Percentiles rank a stretch among this genome's conserved stretches.
phyloP scores from a whole-genome alignment of 2,329 filamentous ascomycete species.

The Pyricularia grisea region DNA sequence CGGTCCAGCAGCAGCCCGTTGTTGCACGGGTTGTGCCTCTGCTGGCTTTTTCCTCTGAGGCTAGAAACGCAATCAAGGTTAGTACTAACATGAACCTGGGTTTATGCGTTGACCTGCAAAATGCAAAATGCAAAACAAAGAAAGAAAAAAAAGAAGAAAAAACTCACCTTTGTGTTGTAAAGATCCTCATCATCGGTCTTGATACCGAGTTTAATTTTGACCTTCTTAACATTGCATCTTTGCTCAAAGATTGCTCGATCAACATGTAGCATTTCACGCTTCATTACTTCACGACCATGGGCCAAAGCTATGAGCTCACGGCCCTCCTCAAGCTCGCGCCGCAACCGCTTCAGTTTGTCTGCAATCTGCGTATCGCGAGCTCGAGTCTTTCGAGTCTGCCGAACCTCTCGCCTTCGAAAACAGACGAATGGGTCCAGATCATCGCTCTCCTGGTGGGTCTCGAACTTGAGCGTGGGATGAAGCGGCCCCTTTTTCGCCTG shows the following conservation, averaged over 20 bases:
- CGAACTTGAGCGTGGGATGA: conserved; percentile 78
- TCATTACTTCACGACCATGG: conserved; percentile 68
- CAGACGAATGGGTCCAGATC: conserved; percentile 97
- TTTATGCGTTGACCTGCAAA: neutral
- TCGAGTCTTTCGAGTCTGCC: conserved; percentile 89
- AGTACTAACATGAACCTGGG: neutral
- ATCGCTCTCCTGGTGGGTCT: conserved; percentile 88
- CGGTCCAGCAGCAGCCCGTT: conserved; percentile 50
- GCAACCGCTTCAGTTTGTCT: conserved; percentile 86
- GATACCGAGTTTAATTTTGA: conserved; percentile 81
- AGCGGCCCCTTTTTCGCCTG: conserved; percentile 60
- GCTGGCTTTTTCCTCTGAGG: conserved; percentile 63
- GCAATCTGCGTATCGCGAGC: conserved; percentile 88
- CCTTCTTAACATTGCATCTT: conserved; percentile 71
- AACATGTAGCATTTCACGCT: conserved; percentile 64
- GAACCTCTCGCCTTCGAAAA: conserved; percentile 89
- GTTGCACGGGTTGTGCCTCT: conserved; percentile 50
- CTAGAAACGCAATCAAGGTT: conserved; percentile 20
- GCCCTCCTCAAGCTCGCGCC: conserved; percentile 83
- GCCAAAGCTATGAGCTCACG: conserved; percentile 71
- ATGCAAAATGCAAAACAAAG: too few relatives aligned
- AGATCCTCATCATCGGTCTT: conserved; percentile 90
- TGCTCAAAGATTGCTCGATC: conserved; percentile 78
- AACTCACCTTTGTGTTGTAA: conserved; percentile 92
- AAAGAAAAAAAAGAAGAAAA: conserved; percentile 46